These are phyloP conservation scores for Telfairia occidentalis DNA, from an alignment of 331 rosid genomes.

Conservation along the genomic window DNA sequence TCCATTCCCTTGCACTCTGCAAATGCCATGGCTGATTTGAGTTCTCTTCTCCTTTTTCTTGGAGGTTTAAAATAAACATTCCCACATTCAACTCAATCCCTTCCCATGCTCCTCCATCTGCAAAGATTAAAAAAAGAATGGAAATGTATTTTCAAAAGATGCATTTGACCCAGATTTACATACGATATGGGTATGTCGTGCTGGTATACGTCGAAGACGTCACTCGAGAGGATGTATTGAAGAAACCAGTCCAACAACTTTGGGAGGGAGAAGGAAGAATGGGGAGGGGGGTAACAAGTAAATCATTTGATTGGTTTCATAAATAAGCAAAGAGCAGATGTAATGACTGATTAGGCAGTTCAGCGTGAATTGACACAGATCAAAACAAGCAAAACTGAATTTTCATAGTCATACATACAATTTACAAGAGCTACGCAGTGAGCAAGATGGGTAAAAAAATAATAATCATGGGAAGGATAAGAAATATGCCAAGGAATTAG, in stretches of 20 bases:
- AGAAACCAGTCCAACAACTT: background rate
- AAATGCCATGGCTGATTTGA: background rate
- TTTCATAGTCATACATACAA: slow-evolving; percentile 11
- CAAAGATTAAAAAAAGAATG: background rate
- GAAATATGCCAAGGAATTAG: slow-evolving; percentile 11
- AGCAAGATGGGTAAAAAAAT: background rate
- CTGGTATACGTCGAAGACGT: background rate
- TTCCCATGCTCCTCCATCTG: too few species aligned
- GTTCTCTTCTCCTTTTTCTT: background rate
- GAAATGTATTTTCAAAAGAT: background rate
- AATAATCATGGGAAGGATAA: background rate
- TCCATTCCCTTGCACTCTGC: background rate
- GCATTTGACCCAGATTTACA: background rate
- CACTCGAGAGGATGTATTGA: background rate
- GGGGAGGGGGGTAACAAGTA: background rate
- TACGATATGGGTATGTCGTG: background rate
- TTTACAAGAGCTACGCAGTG: slow-evolving; percentile 4
- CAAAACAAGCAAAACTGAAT: slow-evolving; percentile 14
- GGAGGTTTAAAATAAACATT: background rate
- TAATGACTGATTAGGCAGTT: slow-evolving; percentile 7
- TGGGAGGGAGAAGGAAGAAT: background rate
- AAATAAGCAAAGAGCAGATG: background rate
- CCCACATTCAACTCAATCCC: background rate
- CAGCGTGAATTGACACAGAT: background rate
- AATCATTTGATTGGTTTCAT: background rate